phyloP scores from a whole-genome alignment of 2,329 filamentous ascomycete species.

The Cladophialophora carrionii region DNA sequence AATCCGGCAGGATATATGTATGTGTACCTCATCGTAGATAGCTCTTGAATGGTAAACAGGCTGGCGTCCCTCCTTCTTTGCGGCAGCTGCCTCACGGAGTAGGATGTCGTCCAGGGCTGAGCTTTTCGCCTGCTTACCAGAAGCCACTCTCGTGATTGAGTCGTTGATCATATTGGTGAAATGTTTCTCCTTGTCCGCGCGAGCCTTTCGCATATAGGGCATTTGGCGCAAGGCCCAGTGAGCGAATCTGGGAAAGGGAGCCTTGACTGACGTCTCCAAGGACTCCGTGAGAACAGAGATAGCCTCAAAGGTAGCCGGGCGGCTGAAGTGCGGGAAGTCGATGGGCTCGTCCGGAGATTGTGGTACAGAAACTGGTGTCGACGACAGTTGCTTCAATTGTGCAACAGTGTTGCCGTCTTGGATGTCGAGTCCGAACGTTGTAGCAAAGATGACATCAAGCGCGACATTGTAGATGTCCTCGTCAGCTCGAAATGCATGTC shows the following conservation, averaged over 20 bases:
- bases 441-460: constrained; percentile 49
- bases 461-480: constrained; percentile 45
- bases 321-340: constrained; percentile 14
- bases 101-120: constrained; percentile 47
- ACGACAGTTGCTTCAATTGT: constrained; percentile 34
- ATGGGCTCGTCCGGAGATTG: constrained; percentile 7
- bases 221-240: constrained; percentile 32
- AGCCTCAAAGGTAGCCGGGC: constrained; percentile 23
- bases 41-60: constrained; percentile 37
- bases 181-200: constrained; percentile 36
- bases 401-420: constrained; percentile 38
- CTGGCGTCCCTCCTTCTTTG: constrained; percentile 42
- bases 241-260: constrained; percentile 30
- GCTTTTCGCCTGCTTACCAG: constrained; percentile 40
- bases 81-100: constrained; percentile 42
- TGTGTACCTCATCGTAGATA: constrained; percentile 40
- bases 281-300: constrained; percentile 31
- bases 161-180: constrained; percentile 34
- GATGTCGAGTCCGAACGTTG: constrained; percentile 45
- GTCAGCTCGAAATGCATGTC: constrained; percentile 42
- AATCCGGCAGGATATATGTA: constrained; percentile 34
- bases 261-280: constrained; percentile 31
- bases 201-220: constrained; percentile 26
- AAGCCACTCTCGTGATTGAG: constrained; percentile 26
- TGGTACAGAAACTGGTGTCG: background rate